phyloP scores from a whole-genome alignment of 2,329 filamentous ascomycete species.

The Colletotrichum falcatum region DNA sequence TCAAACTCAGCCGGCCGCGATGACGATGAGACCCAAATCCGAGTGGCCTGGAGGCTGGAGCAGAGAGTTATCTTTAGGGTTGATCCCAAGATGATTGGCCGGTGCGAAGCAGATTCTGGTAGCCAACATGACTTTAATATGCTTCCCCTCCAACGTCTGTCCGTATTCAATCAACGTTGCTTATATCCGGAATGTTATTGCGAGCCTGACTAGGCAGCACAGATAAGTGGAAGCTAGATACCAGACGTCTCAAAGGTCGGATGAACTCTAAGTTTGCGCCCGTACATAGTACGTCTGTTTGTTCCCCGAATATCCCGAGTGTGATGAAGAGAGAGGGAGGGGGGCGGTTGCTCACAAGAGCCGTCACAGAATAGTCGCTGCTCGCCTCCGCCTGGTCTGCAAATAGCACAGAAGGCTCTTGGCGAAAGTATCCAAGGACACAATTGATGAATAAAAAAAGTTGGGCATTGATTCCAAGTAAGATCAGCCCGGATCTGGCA shows the following conservation, averaged over 20 bases:
- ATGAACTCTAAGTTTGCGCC: slow-evolving; percentile 10
- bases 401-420: background rate
- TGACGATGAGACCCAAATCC: no score
- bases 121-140: background rate
- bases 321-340: background rate
- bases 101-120: no score
- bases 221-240: background rate
- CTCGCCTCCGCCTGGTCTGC: background rate
- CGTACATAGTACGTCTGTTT: no score
- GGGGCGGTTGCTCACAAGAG: no score
- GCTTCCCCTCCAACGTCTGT: background rate
- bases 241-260: background rate
- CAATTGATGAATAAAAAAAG: no score
- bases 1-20: background rate
- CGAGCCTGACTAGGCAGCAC: slow-evolving; percentile 5
- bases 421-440: background rate
- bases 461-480: no score
- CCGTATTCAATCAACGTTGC: background rate
- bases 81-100: no score
- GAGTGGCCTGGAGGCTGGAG: background rate
- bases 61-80: no score
- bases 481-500: no score
- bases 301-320: background rate
- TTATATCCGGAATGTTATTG: background rate
- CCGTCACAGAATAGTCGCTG: background rate